These are phyloP conservation scores for Rhazya stricta DNA, from an alignment of 257 asterid species.

Conservation along the genomic window DNA sequence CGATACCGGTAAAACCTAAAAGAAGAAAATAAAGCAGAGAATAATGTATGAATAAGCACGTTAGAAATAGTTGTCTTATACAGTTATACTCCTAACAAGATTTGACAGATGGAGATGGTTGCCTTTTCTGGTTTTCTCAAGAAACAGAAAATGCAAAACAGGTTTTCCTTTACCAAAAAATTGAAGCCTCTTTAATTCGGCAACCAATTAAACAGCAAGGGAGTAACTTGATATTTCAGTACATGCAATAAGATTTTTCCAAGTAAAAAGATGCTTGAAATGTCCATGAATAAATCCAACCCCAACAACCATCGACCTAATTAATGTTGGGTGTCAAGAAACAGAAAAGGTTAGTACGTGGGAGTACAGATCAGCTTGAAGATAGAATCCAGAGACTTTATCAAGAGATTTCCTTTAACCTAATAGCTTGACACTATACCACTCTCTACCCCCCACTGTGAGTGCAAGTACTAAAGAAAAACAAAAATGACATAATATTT, in stretches of 20 bases:
- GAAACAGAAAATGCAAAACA: not conserved
- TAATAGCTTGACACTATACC: not conserved
- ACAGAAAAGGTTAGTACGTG: not conserved
- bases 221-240: not conserved
- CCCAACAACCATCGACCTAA: not conserved
- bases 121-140: not conserved
- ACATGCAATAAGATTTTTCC: not conserved
- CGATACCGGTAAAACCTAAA: constrained; percentile 93
- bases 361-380: not conserved
- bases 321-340: not conserved
- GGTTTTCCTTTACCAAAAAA: not conserved
- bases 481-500: not conserved
- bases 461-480: not conserved
- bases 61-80: not conserved
- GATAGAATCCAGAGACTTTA: not conserved
- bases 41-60: not conserved
- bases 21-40: constrained; percentile 11
- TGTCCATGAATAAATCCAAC: not conserved
- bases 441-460: not conserved
- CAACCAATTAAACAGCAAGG: not conserved
- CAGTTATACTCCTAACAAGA: not conserved
- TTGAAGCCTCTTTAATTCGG: not conserved
- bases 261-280: no score
- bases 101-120: not conserved
- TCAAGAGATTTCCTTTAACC: not conserved